Conservation (phyloP, 2,329 filamentous ascomycete genomes). For the Penicillium palitans region DNA sequence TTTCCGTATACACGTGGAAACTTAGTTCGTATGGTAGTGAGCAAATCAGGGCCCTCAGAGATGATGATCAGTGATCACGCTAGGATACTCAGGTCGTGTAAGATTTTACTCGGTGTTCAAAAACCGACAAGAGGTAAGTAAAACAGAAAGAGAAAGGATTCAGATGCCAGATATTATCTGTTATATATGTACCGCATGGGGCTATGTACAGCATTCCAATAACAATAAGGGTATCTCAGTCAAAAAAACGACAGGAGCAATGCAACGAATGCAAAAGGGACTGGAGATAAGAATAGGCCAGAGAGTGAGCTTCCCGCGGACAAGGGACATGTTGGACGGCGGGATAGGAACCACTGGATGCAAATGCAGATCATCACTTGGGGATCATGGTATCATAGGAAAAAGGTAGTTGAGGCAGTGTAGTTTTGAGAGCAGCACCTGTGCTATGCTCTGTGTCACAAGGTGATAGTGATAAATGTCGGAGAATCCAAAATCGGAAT, state of each 20-base stretch:
- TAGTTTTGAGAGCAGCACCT: constrained; percentile 2
- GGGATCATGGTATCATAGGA: constrained; percentile 13
- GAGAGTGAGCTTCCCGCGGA: not conserved
- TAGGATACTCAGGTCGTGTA: not conserved
- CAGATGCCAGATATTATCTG: not conserved
- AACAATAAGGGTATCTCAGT: constrained; percentile 12
- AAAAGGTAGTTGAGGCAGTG: not conserved
- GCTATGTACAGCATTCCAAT: constrained; percentile 1
- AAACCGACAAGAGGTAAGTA: not conserved
- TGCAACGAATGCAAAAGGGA: constrained; percentile 2
- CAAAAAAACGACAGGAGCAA: not conserved
- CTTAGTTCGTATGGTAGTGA: not conserved
- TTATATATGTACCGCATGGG: not conserved
- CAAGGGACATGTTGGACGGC: not conserved
- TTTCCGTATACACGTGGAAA: no score
- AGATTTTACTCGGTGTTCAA: not conserved
- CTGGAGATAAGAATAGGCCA: constrained; percentile 3
- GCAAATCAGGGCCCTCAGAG: not conserved
- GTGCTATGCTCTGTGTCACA: constrained; percentile 1
- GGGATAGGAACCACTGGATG: constrained; percentile 1
- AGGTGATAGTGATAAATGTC: not conserved
- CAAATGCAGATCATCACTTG: constrained; percentile 9
- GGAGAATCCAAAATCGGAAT: not conserved
- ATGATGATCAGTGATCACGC: not conserved
- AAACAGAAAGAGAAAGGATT: not conserved